Evolutionary conservation across 352 stramenopile species (phyloP).

Genomic region (Phytophthora gonapodyides): DNA sequence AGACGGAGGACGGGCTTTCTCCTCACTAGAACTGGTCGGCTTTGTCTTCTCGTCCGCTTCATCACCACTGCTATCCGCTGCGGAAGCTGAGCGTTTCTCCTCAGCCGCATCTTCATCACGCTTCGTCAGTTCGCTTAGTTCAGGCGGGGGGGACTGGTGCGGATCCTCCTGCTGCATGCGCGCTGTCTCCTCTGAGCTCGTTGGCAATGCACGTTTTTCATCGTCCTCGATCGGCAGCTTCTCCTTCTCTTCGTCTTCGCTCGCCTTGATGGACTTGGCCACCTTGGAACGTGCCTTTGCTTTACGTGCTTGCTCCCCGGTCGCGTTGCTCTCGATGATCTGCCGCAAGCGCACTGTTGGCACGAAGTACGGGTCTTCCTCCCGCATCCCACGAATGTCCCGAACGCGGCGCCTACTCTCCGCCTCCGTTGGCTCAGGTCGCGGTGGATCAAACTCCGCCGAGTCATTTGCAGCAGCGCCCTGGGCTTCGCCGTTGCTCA

Average conservation of each 20-base stretch:
- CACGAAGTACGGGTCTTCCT: constrained; percentile 62
- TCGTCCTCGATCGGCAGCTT: background rate
- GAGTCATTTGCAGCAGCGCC: background rate
- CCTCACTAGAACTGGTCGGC: background rate
- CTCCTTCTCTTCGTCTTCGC: background rate
- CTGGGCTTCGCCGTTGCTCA: constrained; percentile 10
- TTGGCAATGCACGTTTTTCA: background rate
- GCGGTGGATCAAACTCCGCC: constrained; percentile 2
- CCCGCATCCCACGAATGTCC: constrained; percentile 67
- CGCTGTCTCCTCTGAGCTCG: constrained; percentile 17
- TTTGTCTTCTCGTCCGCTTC: background rate
- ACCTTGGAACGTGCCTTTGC: constrained; percentile 2
- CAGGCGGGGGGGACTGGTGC: constrained; percentile 15
- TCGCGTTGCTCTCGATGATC: constrained; percentile 43
- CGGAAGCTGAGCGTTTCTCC: background rate
- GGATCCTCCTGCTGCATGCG: constrained; percentile 37
- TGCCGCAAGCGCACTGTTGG: constrained; percentile 46
- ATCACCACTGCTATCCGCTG: constrained; percentile 1
- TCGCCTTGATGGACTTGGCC: background rate
- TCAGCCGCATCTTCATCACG: constrained; percentile 18
- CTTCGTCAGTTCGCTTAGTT: constrained; percentile 16
- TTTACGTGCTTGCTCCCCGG: constrained; percentile 10
- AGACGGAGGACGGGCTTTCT: constrained; percentile 2
- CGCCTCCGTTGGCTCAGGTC: constrained; percentile 10
- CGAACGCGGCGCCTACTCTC: constrained; percentile 55